Conservation (phyloP, 2,329 filamentous ascomycete species). For the Beauveria pseudobassiana region DNA sequence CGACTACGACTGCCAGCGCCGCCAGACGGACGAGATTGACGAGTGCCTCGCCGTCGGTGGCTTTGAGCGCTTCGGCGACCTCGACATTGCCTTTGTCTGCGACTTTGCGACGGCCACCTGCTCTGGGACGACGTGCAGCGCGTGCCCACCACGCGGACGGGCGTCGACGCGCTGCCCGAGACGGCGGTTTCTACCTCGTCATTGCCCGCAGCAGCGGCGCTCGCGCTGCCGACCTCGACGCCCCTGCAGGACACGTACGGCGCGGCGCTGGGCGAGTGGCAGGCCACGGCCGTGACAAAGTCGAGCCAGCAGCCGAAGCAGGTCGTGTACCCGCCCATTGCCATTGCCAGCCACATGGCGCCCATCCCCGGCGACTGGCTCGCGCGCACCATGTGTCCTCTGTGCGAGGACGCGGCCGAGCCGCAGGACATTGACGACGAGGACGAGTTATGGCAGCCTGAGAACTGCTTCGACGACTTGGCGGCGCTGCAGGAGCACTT, state of each 20-base stretch:
- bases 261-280: conserved; percentile 38
- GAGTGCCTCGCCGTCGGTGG: conserved; percentile 45
- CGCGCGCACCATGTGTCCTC: conserved; percentile 45
- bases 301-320: conserved; percentile 39
- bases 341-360: conserved; percentile 49
- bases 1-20: conserved; percentile 29
- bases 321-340: conserved; percentile 49
- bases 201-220: conserved; percentile 19
- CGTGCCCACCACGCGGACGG: conserved; percentile 40
- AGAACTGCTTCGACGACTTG: conserved; percentile 44
- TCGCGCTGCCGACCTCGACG: conserved; percentile 16
- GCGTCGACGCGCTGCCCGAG: conserved; percentile 20
- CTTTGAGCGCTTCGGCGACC: conserved; percentile 48
- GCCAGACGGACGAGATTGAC: conserved; percentile 40
- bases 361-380: conserved; percentile 44
- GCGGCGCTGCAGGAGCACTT: conserved; percentile 45
- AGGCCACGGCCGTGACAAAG: conserved; percentile 37
- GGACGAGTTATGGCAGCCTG: conserved; percentile 40
- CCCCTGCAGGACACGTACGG: conserved; percentile 17
- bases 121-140: conserved; percentile 49
- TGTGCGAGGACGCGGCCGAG: conserved; percentile 43
- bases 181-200: background rate
- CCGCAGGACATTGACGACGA: conserved; percentile 40
- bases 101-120: conserved; percentile 54
- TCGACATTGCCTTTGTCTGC: conserved; percentile 50